Evolutionary conservation across 192 early-diverging fungal species (phyloP).

Genomic region (Backusella luteola): DNA sequence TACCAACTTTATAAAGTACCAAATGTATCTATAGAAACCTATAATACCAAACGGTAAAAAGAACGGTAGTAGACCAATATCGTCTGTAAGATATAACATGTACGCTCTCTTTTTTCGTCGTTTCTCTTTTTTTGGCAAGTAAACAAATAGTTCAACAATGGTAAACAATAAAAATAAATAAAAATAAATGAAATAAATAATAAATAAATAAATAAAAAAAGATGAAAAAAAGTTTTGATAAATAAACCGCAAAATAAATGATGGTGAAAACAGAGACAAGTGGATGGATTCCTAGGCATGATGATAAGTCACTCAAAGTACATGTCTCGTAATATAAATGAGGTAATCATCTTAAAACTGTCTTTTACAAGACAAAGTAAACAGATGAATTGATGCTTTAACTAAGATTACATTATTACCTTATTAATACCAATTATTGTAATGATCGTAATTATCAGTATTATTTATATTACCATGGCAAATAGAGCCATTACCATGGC

Average conservation of each 20-base stretch:
- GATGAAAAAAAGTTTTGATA: background rate
- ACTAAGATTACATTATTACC: too few species aligned
- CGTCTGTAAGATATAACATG: constrained; percentile 72
- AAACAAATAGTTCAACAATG: background rate
- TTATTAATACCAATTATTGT: too few species aligned
- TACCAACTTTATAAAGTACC: constrained; percentile 63
- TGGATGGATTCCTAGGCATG: background rate
- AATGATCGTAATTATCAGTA: too few species aligned
- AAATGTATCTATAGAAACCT: constrained; percentile 71
- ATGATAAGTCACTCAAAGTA: background rate
- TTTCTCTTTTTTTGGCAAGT: background rate
- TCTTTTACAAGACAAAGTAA: too few species aligned
- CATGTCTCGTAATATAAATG: background rate
- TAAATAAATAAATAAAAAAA: background rate
- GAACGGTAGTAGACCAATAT: constrained; percentile 54
- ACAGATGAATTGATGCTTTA: too few species aligned
- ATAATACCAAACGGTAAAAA: constrained; percentile 71
- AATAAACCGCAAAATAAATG: background rate
- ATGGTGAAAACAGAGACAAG: background rate
- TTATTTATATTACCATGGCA: too few species aligned
- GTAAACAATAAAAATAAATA: background rate
- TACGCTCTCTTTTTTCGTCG: background rate
- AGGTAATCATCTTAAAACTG: background rate
- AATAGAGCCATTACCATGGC: too few species aligned
- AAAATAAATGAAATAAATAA: background rate